Percentiles rank a stretch among this genome's conserved stretches.
Conservation (phyloP, 208 protist genomes). For the Crithidia brevicula region DNA sequence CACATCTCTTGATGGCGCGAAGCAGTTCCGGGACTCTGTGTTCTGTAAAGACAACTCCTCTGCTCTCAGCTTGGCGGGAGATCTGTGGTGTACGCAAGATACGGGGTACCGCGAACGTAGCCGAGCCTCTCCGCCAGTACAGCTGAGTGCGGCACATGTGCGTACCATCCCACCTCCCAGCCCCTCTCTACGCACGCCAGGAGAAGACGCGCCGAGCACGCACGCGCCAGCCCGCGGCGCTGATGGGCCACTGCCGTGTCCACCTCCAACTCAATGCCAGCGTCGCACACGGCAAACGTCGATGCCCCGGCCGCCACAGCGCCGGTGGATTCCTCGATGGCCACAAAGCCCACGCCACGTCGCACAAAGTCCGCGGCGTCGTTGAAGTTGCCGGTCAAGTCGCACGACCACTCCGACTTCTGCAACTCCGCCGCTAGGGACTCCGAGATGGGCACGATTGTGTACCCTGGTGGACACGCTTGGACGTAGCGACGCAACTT, state of each 20-base stretch:
- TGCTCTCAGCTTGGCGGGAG: neutral
- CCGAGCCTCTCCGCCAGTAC: slow-evolving; percentile 15
- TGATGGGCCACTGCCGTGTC: slow-evolving; percentile 15
- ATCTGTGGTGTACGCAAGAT: slow-evolving; percentile 7
- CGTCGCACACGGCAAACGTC: slow-evolving; percentile 19
- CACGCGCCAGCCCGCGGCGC: slow-evolving; percentile 15
- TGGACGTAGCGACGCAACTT: neutral
- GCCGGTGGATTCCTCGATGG: neutral
- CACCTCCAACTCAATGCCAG: slow-evolving; percentile 15
- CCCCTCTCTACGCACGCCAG: neutral
- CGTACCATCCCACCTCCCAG: slow-evolving; percentile 4
- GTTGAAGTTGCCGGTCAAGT: slow-evolving; percentile 12
- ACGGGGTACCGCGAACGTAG: slow-evolving; percentile 6
- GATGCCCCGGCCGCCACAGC: slow-evolving; percentile 7
- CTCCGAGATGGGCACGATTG: slow-evolving; percentile 6
- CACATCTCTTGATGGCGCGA: no score
- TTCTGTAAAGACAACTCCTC: no score
- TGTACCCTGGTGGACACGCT: neutral
- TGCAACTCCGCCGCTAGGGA: neutral
- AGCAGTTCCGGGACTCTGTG: no score
- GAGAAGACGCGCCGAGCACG: slow-evolving; percentile 5
- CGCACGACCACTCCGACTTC: neutral
- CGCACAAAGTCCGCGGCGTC: slow-evolving; percentile 2
- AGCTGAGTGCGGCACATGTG: slow-evolving; percentile 15
- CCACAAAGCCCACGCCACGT: slow-evolving; percentile 3